A percentile compares a stretch with the other conserved stretches of the same genome.
Conservation (phyloP, 2,329 filamentous ascomycete species). For the Penicillium sp. region DNA sequence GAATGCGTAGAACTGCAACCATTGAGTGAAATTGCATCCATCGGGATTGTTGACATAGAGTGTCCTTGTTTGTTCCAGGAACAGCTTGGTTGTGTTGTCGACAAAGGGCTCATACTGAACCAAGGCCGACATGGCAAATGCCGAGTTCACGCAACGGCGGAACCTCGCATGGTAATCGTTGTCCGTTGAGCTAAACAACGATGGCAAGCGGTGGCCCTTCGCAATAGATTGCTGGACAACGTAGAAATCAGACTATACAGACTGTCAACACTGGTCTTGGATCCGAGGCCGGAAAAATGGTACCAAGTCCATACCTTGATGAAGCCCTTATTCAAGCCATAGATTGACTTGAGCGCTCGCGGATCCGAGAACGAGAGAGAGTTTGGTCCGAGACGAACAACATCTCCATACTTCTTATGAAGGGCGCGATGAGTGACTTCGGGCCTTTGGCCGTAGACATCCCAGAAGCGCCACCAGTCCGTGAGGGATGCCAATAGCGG, state of each 20-base stretch:
- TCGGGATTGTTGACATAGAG: conserved; percentile 47
- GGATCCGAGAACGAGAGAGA: conserved; percentile 71
- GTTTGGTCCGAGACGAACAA: conserved; percentile 76
- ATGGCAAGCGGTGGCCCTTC: conserved; percentile 17
- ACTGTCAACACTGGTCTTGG: neutral
- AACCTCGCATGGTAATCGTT: conserved; percentile 75
- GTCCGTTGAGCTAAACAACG: conserved; percentile 37
- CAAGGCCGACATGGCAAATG: conserved; percentile 75
- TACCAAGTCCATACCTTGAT: conserved; percentile 59
- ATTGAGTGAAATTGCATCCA: conserved; percentile 40
- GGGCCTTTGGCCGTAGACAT: conserved; percentile 65
- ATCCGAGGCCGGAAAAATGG: neutral
- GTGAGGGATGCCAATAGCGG: conserved; percentile 68
- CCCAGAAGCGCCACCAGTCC: conserved; percentile 73
- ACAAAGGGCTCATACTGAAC: conserved; percentile 81
- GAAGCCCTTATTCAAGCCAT: conserved; percentile 80
- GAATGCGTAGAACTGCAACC: conserved; percentile 80
- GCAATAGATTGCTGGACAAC: conserved; percentile 20
- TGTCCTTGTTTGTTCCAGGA: conserved; percentile 63
- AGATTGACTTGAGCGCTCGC: conserved; percentile 67
- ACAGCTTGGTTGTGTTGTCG: conserved; percentile 71
- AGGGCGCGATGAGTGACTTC: conserved; percentile 69
- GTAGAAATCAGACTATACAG: conserved; percentile 18
- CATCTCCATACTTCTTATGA: conserved; percentile 70
- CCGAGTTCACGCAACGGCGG: conserved; percentile 72